Evolutionary conservation across 2,329 filamentous ascomycete genomes (phyloP).

Genomic region (Helotiales sp.): DNA sequence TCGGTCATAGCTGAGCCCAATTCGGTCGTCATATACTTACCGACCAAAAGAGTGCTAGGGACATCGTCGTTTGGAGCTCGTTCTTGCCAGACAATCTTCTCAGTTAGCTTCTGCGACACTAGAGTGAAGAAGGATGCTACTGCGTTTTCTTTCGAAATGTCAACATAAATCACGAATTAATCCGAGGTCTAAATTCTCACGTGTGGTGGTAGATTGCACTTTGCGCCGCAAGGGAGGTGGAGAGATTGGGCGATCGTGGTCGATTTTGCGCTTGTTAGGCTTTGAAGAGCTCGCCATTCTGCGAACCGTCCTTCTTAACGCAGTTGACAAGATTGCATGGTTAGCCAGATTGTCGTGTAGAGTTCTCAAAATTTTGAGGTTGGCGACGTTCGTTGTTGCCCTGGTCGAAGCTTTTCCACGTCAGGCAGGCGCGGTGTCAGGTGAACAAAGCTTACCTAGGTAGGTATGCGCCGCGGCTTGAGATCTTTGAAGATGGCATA

Average conservation of each 20-base stretch:
- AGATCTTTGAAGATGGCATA: no score
- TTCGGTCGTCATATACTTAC: slow-evolving; percentile 59
- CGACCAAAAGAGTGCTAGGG: slow-evolving; percentile 67
- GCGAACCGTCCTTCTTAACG: not conserved
- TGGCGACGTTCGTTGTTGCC: no score
- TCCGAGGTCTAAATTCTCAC: slow-evolving; percentile 22
- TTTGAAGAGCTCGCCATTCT: slow-evolving; percentile 26
- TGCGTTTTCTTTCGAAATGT: slow-evolving; percentile 56
- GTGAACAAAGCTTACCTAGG: no score
- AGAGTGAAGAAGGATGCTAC: slow-evolving; percentile 89
- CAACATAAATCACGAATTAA: slow-evolving; percentile 6
- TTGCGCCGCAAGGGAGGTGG: slow-evolving; percentile 37
- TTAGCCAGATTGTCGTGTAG: not conserved
- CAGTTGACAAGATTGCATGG: not conserved
- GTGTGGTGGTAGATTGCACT: slow-evolving; percentile 36
- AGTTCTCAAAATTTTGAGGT: not conserved
- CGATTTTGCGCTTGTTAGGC: slow-evolving; percentile 30
- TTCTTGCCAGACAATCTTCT: slow-evolving; percentile 72
- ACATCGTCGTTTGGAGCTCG: slow-evolving; percentile 51
- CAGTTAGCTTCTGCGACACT: slow-evolving; percentile 77
- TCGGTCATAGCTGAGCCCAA: slow-evolving; percentile 17
- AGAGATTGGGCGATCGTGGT: slow-evolving; percentile 28
- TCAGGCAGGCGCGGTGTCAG: no score
- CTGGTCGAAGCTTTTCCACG: no score
- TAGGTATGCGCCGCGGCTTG: no score